These are phyloP conservation scores for Calophaca sinica DNA, from an alignment of 306 rosid genomes.

Conservation along the genomic window DNA sequence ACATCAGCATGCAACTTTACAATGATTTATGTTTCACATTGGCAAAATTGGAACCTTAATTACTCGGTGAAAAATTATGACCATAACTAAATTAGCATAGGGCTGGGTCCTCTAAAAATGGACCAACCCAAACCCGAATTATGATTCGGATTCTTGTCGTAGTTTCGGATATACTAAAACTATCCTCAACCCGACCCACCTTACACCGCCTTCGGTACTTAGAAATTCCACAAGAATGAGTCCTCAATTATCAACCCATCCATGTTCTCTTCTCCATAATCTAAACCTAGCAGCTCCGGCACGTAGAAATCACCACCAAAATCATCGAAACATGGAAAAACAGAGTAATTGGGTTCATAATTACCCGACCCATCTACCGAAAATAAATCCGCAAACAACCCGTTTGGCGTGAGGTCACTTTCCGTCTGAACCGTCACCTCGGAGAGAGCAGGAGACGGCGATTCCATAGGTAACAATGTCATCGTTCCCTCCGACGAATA, in stretches of 20 bases:
- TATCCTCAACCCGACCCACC: constrained; percentile 44
- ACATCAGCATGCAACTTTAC: background rate
- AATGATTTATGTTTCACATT: too few species aligned
- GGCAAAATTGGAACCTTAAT: too few species aligned
- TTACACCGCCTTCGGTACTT: background rate
- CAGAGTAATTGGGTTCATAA: constrained; percentile 56
- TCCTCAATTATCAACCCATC: constrained; percentile 55
- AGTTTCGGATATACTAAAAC: constrained; percentile 41
- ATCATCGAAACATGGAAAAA: constrained; percentile 63
- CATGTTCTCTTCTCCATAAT: constrained; percentile 60
- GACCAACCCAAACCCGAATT: constrained; percentile 47
- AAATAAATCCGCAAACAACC: constrained; percentile 48
- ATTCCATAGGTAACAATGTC: background rate
- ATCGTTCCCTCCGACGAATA: background rate
- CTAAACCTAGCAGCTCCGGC: constrained; percentile 43
- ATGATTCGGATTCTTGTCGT: background rate
- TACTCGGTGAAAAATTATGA: background rate
- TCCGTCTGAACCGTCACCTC: constrained; percentile 53
- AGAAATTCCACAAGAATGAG: constrained; percentile 79
- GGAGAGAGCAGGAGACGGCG: constrained; percentile 56
- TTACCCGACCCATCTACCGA: constrained; percentile 50
- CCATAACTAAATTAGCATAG: background rate
- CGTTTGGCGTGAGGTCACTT: constrained; percentile 38
- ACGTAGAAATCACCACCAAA: constrained; percentile 41
- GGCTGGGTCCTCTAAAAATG: constrained; percentile 47